Percentiles rank a stretch among this genome's conserved stretches.
Conservation (phyloP, 768 basidiomycete genomes). For the Russula emetica region DNA sequence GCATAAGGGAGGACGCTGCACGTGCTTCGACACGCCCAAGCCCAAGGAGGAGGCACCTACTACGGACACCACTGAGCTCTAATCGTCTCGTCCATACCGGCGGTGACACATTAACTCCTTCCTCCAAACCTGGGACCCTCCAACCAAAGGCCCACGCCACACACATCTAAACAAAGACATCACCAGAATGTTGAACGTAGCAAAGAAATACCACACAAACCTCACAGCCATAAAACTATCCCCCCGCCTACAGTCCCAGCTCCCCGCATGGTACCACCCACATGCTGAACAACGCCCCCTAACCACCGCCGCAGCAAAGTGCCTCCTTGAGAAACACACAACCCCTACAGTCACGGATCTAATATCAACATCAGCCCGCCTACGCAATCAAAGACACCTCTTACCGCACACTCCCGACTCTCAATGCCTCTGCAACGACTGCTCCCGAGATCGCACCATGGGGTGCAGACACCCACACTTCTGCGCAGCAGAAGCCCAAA, state of each 20-base stretch:
- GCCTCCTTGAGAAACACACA: not conserved
- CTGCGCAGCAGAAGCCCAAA: not conserved
- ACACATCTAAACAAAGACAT: not conserved
- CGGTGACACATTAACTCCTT: slow-evolving; percentile 14
- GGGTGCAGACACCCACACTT: not conserved
- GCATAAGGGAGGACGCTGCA: too few relatives aligned
- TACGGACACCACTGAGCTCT: too few relatives aligned
- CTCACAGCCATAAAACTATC: not conserved
- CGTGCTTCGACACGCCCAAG: too few relatives aligned
- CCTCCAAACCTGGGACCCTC: slow-evolving; percentile 25
- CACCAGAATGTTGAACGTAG: not conserved
- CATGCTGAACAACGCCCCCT: rapidly evolving
- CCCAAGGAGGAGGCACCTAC: too few relatives aligned
- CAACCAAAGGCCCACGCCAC: not conserved
- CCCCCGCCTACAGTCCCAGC: not conserved
- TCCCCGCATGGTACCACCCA: not conserved
- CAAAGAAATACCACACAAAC: slow-evolving; percentile 1
- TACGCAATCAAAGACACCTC: not conserved
- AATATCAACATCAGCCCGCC: not conserved
- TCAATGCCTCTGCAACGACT: not conserved
- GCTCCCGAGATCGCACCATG: not conserved
- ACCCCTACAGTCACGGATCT: not conserved
- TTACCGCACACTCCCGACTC: not conserved
- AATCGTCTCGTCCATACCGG: too few relatives aligned
- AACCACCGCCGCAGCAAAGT: not conserved